These are phyloP conservation scores for Coelastrella sp. DNA, from an alignment of 139 green algal genomes.

Conservation along the genomic window DNA sequence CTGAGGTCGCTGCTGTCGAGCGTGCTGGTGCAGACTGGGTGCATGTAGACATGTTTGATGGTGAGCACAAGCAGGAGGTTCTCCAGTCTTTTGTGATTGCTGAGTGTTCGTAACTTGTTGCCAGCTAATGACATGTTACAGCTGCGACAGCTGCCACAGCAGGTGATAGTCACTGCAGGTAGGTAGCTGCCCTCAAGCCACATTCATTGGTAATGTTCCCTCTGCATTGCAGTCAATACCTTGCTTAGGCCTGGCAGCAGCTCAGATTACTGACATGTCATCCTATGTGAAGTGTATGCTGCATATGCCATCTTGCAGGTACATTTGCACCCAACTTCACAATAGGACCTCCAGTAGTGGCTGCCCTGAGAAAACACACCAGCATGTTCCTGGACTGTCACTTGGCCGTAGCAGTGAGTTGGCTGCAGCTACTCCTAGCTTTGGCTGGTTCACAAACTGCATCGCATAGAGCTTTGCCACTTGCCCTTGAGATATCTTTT, in stretches of 20 bases:
- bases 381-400: constrained; percentile 80
- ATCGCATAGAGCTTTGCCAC: no score
- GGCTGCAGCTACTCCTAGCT: no score
- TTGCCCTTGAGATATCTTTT: no score
- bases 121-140: background rate
- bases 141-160: no score
- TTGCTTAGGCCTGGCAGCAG: no score
- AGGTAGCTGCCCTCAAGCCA: no score
- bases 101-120: background rate
- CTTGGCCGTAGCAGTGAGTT: constrained; percentile 68
- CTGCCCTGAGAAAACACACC: constrained; percentile 59
- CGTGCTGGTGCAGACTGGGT: constrained; percentile 79
- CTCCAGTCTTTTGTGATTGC: background rate
- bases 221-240: no score
- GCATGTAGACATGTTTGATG: constrained; percentile 67
- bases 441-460: no score
- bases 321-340: constrained; percentile 72
- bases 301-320: constrained; percentile 29
- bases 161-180: no score
- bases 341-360: constrained; percentile 74
- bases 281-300: constrained; percentile 62
- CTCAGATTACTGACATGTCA: no score
- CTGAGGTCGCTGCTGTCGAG: constrained; percentile 63
- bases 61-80: no score
- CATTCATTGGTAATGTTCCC: no score